Base-by-base conservation (phyloP, 2,329 filamentous ascomycete species). In the Mycosphaerella sp. region DNA sequence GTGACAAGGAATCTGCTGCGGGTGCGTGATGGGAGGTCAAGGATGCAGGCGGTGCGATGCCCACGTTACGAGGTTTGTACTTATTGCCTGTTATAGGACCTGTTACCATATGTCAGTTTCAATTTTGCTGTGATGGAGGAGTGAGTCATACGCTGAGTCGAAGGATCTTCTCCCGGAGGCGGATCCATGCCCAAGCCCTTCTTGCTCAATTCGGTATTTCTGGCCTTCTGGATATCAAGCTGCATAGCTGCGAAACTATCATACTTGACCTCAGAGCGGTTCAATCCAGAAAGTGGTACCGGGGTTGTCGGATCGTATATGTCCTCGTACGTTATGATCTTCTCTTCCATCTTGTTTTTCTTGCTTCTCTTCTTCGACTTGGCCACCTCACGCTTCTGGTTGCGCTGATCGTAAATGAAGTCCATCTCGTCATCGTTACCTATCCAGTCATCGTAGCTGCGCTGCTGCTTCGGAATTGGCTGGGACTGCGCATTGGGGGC, bases 221-320 rank as follows among this genome's bases (percentile, higher is more conserved):
- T 66, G 90, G 87, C 11, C 83, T 82, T 69, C 93, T 91, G 11
- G 95, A 76, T 38, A 87, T 74, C 40, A 85, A 82, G 68, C 91
- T 95, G 91, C 91, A 96, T 12, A 48, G 49, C 64, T 95, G 89
- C 54, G 82, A 79, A 3, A 90, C 80, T 67, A n/a, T 95, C 89
- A 55, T 91, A 81, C 67, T 88, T 86, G 72, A 95, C 90, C 55
- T 95, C 89, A 65, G 89, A 93, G 56, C 84, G 78, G 56, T 87
- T 80, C 67, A 93, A 96, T 66, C 92, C 87, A 52, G 91, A 86
- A 47, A 92, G 87, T 61, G 84, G 90, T 40, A 88, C 95, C 7
- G 91, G 90, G 39, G 87, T 77, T 9, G 85, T 77, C 0, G 89
- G 88, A 65, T 95, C 91, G 69, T 95, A 96, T 23, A 93, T 81